A percentile compares a stretch with the other conserved stretches of the same genome.
phyloP scores from a whole-genome alignment of 352 stramenopile genomes.

The Pythium utonaiense region DNA sequence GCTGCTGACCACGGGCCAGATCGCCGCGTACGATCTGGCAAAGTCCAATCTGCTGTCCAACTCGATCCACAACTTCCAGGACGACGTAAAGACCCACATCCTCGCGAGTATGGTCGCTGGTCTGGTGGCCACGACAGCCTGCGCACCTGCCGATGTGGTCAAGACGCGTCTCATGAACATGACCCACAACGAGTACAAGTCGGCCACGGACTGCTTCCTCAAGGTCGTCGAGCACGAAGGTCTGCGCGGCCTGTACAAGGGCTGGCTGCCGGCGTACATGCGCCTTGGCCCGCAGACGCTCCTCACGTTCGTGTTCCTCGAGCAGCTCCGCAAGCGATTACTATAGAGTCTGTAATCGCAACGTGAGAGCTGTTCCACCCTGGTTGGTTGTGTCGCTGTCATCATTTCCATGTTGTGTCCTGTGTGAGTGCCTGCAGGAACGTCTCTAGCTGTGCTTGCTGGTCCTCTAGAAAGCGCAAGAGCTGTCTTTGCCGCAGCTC shows the following conservation, averaged over 20 bases:
- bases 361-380: background rate
- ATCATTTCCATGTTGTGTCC: constrained; percentile 22
- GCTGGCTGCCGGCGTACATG: constrained; percentile 83
- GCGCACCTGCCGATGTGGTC: constrained; percentile 73
- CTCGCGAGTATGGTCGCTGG: constrained; percentile 73
- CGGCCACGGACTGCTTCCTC: constrained; percentile 75
- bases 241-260: constrained; percentile 76
- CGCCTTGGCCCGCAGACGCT: constrained; percentile 76
- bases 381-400: background rate
- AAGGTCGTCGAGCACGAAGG: constrained; percentile 77
- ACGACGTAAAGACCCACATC: constrained; percentile 74
- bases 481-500: constrained; percentile 9
- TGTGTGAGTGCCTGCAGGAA: constrained; percentile 22
- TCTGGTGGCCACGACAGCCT: constrained; percentile 74
- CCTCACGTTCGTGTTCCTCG: constrained; percentile 84
- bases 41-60: constrained; percentile 57
- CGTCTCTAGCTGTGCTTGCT: constrained; percentile 18
- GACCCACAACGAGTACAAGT: constrained; percentile 76
- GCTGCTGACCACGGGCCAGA: constrained; percentile 79
- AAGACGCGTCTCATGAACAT: constrained; percentile 87
- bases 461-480: constrained; percentile 13
- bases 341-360: constrained; percentile 26
- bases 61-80: constrained; percentile 36
- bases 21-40: constrained; percentile 77
- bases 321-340: constrained; percentile 72